Evolutionary conservation across 225 moss, liverwort and hornwort genomes (phyloP).

Genomic region (Takakia lepidozioides): DNA sequence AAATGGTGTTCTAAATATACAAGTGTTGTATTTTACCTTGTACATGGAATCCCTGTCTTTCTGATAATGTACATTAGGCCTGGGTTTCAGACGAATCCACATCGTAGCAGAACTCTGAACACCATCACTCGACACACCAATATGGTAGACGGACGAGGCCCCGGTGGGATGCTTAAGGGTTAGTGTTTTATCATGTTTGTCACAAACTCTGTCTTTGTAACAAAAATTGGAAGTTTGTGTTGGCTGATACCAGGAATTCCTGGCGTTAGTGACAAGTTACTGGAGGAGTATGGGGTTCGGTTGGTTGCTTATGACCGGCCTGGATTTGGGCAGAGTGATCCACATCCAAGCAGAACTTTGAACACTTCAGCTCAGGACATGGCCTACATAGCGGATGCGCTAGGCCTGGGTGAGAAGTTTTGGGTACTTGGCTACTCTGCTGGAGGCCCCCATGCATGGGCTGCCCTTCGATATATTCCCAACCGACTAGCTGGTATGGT

Average conservation of each 20-base stretch:
- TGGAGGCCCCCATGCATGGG: slow-evolving; percentile 80
- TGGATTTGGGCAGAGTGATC: slow-evolving; percentile 90
- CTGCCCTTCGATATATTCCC: slow-evolving; percentile 84
- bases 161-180: too few relatives aligned
- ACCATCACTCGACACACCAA: too few relatives aligned
- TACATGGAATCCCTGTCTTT: too few relatives aligned
- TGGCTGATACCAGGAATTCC: slow-evolving; percentile 56
- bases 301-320: slow-evolving; percentile 79
- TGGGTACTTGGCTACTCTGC: slow-evolving; percentile 68
- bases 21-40: too few relatives aligned
- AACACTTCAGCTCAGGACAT: slow-evolving; percentile 79
- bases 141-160: too few relatives aligned
- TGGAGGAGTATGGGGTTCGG: slow-evolving; percentile 67
- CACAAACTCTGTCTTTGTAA: not conserved
- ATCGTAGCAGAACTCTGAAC: not conserved
- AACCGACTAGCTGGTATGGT: slow-evolving; percentile 65
- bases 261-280: slow-evolving; percentile 55
- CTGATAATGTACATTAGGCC: not conserved
- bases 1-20: too few relatives aligned
- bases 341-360: slow-evolving; percentile 50
- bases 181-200: not conserved
- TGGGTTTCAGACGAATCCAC: not conserved
- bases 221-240: not conserved
- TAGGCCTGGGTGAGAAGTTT: slow-evolving; percentile 69
- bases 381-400: slow-evolving; percentile 69